phyloP scores from a whole-genome alignment of 225 moss, liverwort and hornwort species.

The Pseudisothecium myosuroides region DNA sequence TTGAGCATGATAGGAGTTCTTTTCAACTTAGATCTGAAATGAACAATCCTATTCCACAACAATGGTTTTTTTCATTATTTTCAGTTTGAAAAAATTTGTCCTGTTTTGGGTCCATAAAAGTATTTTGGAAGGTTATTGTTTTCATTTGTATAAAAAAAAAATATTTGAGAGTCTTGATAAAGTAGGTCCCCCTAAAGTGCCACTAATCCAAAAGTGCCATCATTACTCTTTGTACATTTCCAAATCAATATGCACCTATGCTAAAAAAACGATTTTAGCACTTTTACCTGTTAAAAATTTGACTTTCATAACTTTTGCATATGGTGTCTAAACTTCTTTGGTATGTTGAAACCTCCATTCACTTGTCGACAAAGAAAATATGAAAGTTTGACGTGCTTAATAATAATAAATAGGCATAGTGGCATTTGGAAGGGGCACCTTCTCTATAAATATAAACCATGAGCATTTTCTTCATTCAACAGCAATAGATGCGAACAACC shows the following conservation, averaged over 20 bases:
- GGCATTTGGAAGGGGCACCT: no score
- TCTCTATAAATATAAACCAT: background rate
- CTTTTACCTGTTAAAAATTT: rapidly evolving
- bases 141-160: background rate
- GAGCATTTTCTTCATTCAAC: background rate
- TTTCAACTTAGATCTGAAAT: background rate
- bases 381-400: background rate
- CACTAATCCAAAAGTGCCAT: no score
- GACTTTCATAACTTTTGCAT: no score
- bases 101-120: background rate
- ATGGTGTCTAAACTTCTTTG: no score
- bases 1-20: background rate
- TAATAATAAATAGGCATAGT: background rate
- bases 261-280: no score
- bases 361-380: no score
- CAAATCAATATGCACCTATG: background rate
- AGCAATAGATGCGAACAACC: background rate
- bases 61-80: background rate
- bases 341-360: no score
- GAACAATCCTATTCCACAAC: background rate
- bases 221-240: no score
- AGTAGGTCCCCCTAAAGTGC: rapidly evolving
- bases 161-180: background rate
- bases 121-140: background rate
- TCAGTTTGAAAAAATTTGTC: background rate